Percentiles rank a stretch among this genome's conserved stretches.
Conservation (phyloP, 2,329 filamentous ascomycete species). For the Chaetothyriales sp. region DNA sequence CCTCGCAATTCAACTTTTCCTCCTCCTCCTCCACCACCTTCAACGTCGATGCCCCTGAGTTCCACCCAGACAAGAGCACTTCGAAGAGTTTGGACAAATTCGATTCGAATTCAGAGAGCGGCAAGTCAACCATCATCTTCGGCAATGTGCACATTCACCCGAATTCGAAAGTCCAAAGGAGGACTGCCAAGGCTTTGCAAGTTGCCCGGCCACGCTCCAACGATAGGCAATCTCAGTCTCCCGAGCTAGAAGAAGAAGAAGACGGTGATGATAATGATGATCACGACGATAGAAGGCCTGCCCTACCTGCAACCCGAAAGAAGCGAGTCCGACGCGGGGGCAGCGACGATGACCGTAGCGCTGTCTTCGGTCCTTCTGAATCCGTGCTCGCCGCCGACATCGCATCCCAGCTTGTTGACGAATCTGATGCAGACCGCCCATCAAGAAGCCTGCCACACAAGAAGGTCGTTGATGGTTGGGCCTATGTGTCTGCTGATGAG, state of each 20-base stretch:
- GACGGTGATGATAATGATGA: conserved; percentile 37
- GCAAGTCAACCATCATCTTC: conserved; percentile 42
- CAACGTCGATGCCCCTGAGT: conserved; percentile 62
- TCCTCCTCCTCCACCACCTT: conserved; percentile 52
- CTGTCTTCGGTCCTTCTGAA: conserved; percentile 49
- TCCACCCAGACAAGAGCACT: conserved; percentile 45
- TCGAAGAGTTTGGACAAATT: conserved; percentile 15
- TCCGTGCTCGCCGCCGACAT: conserved; percentile 23
- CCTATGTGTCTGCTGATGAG: conserved; percentile 16
- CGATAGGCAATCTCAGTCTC: conserved; percentile 2
- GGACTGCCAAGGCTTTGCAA: conserved; percentile 70
- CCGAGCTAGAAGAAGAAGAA: conserved; percentile 43
- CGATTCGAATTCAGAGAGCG: conserved; percentile 11
- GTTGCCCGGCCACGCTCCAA: conserved; percentile 39
- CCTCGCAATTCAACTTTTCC: conserved; percentile 11
- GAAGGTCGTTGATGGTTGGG: conserved; percentile 15
- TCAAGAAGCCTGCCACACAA: conserved; percentile 2
- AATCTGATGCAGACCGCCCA: conserved; percentile 9
- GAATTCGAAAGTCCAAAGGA: conserved; percentile 42
- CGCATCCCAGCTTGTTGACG: conserved; percentile 9
- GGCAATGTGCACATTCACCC: conserved; percentile 52
- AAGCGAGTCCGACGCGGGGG: conserved; percentile 57
- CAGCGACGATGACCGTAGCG: conserved; percentile 58
- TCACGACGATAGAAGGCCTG: conserved; percentile 47
- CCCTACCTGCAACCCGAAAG: conserved; percentile 52